phyloP scores from a whole-genome alignment of 371 early-diverging fungal species.

The Mucor lusitanicus region DNA sequence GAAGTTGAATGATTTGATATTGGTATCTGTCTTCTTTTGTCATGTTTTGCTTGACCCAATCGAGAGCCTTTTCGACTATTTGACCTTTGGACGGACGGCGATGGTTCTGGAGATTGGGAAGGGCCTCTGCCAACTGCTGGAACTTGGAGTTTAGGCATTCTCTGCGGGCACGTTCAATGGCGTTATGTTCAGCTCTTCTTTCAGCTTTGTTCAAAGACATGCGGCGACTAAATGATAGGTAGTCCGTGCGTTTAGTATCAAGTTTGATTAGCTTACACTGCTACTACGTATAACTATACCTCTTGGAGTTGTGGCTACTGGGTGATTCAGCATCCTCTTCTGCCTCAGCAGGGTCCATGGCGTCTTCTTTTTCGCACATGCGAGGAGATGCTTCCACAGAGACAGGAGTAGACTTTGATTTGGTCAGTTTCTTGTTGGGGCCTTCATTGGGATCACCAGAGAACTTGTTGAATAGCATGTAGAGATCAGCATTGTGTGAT shows the following conservation, averaged over 20 bases:
- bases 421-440: not conserved
- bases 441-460: not conserved
- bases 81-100: conserved; percentile 73
- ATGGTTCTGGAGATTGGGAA: conserved; percentile 65
- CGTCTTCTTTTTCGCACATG: not conserved
- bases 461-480: not conserved
- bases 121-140: conserved; percentile 64
- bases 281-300: not conserved
- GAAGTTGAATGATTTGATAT: conserved; percentile 31
- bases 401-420: not conserved
- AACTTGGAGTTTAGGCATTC: conserved; percentile 71
- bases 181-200: conserved; percentile 72
- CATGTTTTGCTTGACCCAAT: conserved; percentile 44
- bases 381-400: conserved; percentile 1
- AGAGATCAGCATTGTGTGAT: not conserved
- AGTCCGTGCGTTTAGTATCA: not conserved
- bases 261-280: not conserved
- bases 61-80: conserved; percentile 67
- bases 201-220: conserved; percentile 41
- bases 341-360: not conserved
- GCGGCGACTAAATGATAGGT: conserved; percentile 3
- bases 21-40: conserved; percentile 41
- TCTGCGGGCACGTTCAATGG: conserved; percentile 73
- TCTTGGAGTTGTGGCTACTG: not conserved
- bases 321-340: not conserved